Conservation (phyloP, 768 basidiomycete genomes). For the Dacryopinax spathularia region DNA sequence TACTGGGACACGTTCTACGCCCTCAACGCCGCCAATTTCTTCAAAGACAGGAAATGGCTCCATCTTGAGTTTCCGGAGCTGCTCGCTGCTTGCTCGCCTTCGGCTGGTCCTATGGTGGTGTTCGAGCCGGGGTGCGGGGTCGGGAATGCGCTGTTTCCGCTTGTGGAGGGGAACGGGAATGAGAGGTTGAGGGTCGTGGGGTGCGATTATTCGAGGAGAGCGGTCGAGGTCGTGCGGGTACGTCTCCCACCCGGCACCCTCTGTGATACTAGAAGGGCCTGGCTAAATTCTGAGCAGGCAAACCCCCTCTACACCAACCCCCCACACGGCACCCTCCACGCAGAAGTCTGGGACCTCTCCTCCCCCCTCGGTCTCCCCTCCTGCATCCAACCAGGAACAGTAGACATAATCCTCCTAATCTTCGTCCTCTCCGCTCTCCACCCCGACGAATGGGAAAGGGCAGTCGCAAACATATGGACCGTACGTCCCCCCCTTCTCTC, state of each 20-base stretch:
- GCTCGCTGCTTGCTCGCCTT: slow-evolving; percentile 45
- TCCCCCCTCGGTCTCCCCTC: slow-evolving; percentile 43
- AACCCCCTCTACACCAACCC: slow-evolving; percentile 57
- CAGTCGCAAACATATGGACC: slow-evolving; percentile 63
- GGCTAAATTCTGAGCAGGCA: slow-evolving; percentile 30
- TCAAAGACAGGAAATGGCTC: slow-evolving; percentile 88
- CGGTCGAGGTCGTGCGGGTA: slow-evolving; percentile 81
- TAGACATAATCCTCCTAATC: slow-evolving; percentile 82
- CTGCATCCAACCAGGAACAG: slow-evolving; percentile 47
- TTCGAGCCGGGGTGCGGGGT: slow-evolving; percentile 92
- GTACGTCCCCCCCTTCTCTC: slow-evolving; percentile 28
- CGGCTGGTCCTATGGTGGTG: slow-evolving; percentile 67
- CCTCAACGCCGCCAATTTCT: slow-evolving; percentile 73
- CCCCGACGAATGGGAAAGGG: slow-evolving; percentile 78
- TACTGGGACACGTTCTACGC: slow-evolving; percentile 90
- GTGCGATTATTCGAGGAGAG: slow-evolving; percentile 82
- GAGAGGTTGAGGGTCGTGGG: slow-evolving; percentile 58
- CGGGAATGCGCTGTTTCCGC: slow-evolving; percentile 87
- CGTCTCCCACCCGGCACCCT: slow-evolving; percentile 9
- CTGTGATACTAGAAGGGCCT: too few species aligned
- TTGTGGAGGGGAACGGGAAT: slow-evolving; percentile 72
- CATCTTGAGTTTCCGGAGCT: slow-evolving; percentile 92
- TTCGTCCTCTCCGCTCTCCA: slow-evolving; percentile 91
- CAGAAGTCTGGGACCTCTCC: slow-evolving; percentile 85
- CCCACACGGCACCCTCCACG: slow-evolving; percentile 53